Base-by-base conservation (phyloP, 768 basidiomycete genomes). In the Suillus subluteus region DNA sequence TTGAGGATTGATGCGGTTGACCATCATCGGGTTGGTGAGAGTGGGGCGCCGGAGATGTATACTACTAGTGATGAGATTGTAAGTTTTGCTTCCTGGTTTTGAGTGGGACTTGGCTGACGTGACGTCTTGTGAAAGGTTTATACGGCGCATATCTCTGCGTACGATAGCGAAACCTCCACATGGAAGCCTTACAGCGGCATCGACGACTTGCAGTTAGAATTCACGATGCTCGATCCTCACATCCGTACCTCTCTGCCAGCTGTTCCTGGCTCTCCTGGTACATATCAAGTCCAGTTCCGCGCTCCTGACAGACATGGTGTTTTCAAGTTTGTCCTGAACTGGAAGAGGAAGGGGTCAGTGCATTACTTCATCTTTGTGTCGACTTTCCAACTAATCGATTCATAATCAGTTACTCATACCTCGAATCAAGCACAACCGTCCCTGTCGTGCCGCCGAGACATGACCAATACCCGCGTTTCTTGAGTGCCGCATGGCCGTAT, bases 181-280 rank as follows among this genome's bases (percentile, higher is more conserved):
- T 98, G 95, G 95, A 80, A 80, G 62, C 90, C 94, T 0, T 89
- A 89, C 75, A 88, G 89, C 15, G 86, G 84, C 40, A 76, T 95
- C 62, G 76, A 80, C 13, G 98, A 99, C 75, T 75, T 99, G 37
- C 97, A 98, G 72, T 83, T 99, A 62, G 96, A 97, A 72, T 98
- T 99, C 76, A 97, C 95, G 26, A 99, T 99, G 98, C 88, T 99
- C 48, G 98, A 99, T 77, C 98, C 98, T 1, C 96, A 98, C 77
- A 81, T 99, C 67, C 94, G 98, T 43, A 94, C 89, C 16, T 80
- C 91, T 8, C 84, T 99, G 12, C 82, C 77, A 13, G 83, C 91
- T 13, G 86, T 88, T 11, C 63, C 80, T 5, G 85, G 84, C 1
- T 69, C 79, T 32, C 86, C 89, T 3, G 91, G 91, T 30, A 82